These are phyloP conservation scores for Solanum sejunctum DNA, from an alignment of 257 asterid species.

Conservation along the genomic window DNA sequence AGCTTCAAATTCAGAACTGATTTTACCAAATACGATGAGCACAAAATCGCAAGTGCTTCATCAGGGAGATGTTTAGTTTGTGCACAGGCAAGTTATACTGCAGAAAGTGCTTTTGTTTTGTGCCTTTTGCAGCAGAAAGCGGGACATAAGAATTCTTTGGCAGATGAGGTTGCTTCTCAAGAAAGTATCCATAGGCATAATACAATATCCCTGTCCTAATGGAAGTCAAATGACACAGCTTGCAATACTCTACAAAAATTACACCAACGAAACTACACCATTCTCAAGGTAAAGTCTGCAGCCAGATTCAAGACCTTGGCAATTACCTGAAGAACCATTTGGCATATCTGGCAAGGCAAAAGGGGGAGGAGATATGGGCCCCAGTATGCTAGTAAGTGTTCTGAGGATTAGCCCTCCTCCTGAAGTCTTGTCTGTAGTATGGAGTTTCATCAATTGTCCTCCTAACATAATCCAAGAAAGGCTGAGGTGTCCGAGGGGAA, in stretches of 20 bases:
- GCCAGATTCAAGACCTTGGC: not conserved
- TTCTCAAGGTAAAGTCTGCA: not conserved
- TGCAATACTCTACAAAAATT: not conserved
- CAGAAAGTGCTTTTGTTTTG: not conserved
- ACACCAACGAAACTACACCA: not conserved
- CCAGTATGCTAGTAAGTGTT: constrained; percentile 39
- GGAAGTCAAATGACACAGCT: not conserved
- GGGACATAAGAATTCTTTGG: not conserved
- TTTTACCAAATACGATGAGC: not conserved
- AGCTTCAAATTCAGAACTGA: not conserved
- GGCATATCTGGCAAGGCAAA: not conserved
- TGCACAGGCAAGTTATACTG: not conserved
- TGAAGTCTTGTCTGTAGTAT: constrained; percentile 55
- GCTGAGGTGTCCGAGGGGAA: constrained; percentile 90
- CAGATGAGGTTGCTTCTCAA: not conserved
- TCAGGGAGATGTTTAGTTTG: not conserved
- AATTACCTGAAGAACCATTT: not conserved
- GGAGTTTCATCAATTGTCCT: constrained; percentile 90
- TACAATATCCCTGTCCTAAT: not conserved
- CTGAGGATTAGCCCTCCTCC: constrained; percentile 77
- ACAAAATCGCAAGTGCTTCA: not conserved
- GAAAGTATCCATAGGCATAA: not conserved
- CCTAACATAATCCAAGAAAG: constrained; percentile 74
- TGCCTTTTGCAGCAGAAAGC: not conserved
- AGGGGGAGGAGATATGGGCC: not conserved